Evolutionary conservation across 495 filamentous ascomycete species (phyloP).

Genomic region (Trichoderma erinaceum): DNA sequence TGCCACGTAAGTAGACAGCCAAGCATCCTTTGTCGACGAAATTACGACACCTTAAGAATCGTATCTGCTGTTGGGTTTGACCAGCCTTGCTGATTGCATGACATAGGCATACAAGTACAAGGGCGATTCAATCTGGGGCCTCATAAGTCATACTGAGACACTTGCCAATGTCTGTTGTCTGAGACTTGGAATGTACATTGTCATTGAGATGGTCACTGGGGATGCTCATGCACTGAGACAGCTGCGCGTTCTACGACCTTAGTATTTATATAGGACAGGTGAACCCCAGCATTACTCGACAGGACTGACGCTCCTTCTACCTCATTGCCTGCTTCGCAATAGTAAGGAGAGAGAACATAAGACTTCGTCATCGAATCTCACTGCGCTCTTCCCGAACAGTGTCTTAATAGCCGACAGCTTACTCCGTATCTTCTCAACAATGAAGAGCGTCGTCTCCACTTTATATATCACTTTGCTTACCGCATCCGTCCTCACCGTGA

Average conservation of each 20-base stretch:
- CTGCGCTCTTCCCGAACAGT: neutral
- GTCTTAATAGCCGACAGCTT: neutral
- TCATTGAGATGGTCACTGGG: neutral
- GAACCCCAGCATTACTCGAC: no score
- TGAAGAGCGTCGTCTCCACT: neutral
- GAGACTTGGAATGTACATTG: neutral
- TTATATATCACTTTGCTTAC: neutral
- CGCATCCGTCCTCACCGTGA: neutral
- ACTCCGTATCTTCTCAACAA: neutral
- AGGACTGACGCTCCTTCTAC: no score
- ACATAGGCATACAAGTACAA: neutral
- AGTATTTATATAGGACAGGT: no score
- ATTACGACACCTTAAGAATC: neutral
- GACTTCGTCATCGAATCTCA: neutral
- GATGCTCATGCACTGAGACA: neutral
- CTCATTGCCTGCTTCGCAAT: no score
- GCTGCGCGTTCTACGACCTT: no score
- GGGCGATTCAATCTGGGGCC: neutral
- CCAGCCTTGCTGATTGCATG: neutral
- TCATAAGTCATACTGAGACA: neutral
- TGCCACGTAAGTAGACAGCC: neutral
- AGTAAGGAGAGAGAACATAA: neutral
- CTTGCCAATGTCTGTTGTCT: neutral
- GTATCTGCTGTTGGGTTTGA: neutral
- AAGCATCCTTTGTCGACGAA: neutral